A percentile compares a stretch with the other conserved stretches of the same genome.
These are phyloP conservation scores for Starmerella roubikii DNA, from an alignment of 805 yeast species.

Conservation along the genomic window DNA sequence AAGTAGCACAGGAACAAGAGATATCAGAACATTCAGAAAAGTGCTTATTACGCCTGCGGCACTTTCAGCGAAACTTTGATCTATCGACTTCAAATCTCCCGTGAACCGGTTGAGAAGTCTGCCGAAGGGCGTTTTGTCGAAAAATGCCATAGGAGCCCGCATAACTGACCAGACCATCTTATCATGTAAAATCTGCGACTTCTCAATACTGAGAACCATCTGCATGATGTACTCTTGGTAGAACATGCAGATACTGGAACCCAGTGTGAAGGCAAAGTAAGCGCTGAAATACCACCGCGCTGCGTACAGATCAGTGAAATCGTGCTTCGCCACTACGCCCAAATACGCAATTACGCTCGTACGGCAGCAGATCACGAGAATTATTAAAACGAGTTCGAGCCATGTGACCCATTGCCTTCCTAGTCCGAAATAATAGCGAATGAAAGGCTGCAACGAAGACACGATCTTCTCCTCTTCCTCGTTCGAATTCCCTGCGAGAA, in stretches of 20 bases:
- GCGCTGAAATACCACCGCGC: slow-evolving; percentile 47
- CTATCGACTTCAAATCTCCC: slow-evolving; percentile 73
- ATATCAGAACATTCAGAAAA: background rate
- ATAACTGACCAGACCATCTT: slow-evolving; percentile 58
- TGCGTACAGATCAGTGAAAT: slow-evolving; percentile 34
- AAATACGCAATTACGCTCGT: background rate
- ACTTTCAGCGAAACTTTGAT: slow-evolving; percentile 40
- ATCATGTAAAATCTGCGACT: slow-evolving; percentile 34
- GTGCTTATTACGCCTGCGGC: slow-evolving; percentile 9
- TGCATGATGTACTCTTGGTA: slow-evolving; percentile 4
- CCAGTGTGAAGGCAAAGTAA: slow-evolving; percentile 60
- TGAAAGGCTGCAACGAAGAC: slow-evolving; percentile 18
- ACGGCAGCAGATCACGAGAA: slow-evolving; percentile 22
- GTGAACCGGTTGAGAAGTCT: slow-evolving; percentile 80
- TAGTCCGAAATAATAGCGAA: slow-evolving; percentile 20
- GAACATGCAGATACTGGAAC: slow-evolving; percentile 25
- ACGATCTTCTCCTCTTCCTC: slow-evolving; percentile 21
- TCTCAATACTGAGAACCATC: slow-evolving; percentile 12
- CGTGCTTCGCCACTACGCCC: background rate
- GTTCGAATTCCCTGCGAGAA: slow-evolving; percentile 20
- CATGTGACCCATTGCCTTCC: slow-evolving; percentile 51
- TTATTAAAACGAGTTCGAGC: slow-evolving; percentile 30
- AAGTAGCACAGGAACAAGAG: slow-evolving; percentile 42
- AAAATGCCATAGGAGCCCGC: slow-evolving; percentile 83
- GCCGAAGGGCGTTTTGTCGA: slow-evolving; percentile 90